Conservation (phyloP, 306 rosid genomes). For the Dryas octopetala region DNA sequence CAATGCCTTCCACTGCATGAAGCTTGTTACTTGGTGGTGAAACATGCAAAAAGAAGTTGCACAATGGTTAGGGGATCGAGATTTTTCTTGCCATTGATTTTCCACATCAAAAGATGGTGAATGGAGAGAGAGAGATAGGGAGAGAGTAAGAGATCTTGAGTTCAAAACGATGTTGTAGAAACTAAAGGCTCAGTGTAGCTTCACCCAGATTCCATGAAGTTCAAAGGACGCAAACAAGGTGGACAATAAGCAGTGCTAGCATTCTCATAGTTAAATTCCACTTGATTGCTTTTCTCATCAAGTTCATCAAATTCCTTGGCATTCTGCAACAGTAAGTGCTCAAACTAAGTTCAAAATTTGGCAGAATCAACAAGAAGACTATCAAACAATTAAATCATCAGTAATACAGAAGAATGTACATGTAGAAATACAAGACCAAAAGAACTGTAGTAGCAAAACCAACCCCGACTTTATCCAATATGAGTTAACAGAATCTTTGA, state of each 20-base stretch:
- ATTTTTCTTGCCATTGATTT: background rate
- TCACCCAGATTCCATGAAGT: constrained; percentile 46
- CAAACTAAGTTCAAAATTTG: background rate
- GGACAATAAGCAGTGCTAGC: constrained; percentile 67
- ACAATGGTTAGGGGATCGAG: background rate
- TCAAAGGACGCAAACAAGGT: constrained; percentile 59
- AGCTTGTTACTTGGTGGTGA: constrained; percentile 2
- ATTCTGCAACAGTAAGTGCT: constrained; percentile 33
- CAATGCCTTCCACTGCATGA: background rate
- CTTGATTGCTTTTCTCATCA: constrained; percentile 44
- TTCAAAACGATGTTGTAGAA: constrained; percentile 28
- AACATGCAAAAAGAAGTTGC: background rate
- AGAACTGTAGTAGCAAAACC: background rate
- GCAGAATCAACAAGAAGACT: no score
- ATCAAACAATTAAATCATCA: background rate
- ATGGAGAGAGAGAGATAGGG: background rate
- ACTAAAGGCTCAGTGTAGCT: constrained; percentile 44
- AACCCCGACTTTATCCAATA: background rate
- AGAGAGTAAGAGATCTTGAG: background rate
- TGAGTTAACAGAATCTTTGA: background rate
- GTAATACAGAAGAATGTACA: background rate
- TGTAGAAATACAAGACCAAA: background rate
- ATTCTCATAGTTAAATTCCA: constrained; percentile 61
- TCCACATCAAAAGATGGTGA: background rate
- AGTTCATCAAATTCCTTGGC: constrained; percentile 76